phyloP scores from a whole-genome alignment of 2,329 filamentous ascomycete species.

The Hypoxylon sp. region DNA sequence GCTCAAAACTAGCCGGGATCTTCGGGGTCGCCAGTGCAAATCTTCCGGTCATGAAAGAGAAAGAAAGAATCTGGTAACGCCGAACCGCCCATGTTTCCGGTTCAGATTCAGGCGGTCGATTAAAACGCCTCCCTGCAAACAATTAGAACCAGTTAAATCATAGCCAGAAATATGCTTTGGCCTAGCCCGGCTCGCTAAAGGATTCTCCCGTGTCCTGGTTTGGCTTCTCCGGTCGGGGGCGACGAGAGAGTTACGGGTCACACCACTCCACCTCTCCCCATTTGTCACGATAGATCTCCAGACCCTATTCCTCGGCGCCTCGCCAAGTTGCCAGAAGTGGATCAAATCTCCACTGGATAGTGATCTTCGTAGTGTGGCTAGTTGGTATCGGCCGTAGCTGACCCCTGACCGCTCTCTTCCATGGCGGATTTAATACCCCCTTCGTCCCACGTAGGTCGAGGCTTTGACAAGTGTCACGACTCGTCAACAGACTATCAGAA shows the following conservation, averaged over 20 bases:
- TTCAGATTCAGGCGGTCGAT: constrained; percentile 34
- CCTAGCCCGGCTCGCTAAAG: constrained; percentile 32
- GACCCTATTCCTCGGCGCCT: constrained; percentile 43
- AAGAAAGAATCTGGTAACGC: constrained; percentile 20
- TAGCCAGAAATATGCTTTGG: constrained; percentile 27
- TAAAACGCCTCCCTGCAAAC: constrained; percentile 26
- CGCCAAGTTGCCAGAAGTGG: constrained; percentile 50
- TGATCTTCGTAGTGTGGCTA: constrained; percentile 43
- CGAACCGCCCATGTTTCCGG: constrained; percentile 30
- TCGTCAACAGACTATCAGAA: constrained; percentile 41
- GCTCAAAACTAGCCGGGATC: constrained; percentile 34
- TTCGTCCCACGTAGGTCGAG: constrained; percentile 38
- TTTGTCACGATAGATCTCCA: constrained; percentile 52
- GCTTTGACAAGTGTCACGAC: constrained; percentile 39
- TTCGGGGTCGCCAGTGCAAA: constrained; percentile 38
- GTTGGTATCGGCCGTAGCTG: constrained; percentile 37
- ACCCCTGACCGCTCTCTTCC: constrained; percentile 42
- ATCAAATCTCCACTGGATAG: constrained; percentile 48
- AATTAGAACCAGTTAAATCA: constrained; percentile 21
- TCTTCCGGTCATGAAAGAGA: constrained; percentile 29
- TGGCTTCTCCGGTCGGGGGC: constrained; percentile 42
- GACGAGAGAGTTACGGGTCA: constrained; percentile 44
- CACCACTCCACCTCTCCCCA: constrained; percentile 52
- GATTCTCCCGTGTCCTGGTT: constrained; percentile 32
- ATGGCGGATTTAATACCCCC: constrained; percentile 43